Conservation (phyloP, 805 yeast species). For the Spathaspora hagerdaliae region DNA sequence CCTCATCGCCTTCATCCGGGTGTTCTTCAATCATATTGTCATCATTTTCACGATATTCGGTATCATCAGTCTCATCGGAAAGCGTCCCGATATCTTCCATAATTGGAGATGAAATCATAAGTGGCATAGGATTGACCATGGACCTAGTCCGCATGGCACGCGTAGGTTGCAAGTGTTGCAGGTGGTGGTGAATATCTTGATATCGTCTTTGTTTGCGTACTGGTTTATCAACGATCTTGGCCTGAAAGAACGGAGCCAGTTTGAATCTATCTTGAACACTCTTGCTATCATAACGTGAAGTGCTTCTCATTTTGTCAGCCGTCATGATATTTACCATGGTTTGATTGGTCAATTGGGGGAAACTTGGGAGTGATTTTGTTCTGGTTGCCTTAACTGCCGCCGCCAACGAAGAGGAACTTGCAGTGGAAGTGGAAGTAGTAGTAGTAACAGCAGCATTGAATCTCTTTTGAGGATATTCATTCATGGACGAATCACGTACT, state of each 20-base stretch:
- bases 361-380: slow-evolving; percentile 41
- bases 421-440: slow-evolving; percentile 1
- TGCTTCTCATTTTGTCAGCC: slow-evolving; percentile 35
- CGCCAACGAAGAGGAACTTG: neutral
- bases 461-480: slow-evolving; percentile 10
- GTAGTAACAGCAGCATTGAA: neutral
- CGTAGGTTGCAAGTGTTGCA: slow-evolving; percentile 19
- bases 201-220: slow-evolving; percentile 18
- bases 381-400: slow-evolving; percentile 37
- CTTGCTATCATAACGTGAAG: slow-evolving; percentile 37
- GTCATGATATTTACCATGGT: slow-evolving; percentile 38
- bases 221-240: slow-evolving; percentile 37
- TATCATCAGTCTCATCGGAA: slow-evolving; percentile 26
- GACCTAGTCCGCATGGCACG: slow-evolving; percentile 42
- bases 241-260: slow-evolving; percentile 41
- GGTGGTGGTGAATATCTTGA: slow-evolving; percentile 3
- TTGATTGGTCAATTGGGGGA: slow-evolving; percentile 35
- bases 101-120: slow-evolving; percentile 38
- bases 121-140: slow-evolving; percentile 32
- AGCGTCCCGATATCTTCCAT: slow-evolving; percentile 27
- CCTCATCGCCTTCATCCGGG: slow-evolving; percentile 17
- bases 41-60: slow-evolving; percentile 25
- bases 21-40: neutral
- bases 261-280: slow-evolving; percentile 41
- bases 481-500: slow-evolving; percentile 4